A percentile compares a stretch with the other conserved stretches of the same genome.
phyloP scores from a whole-genome alignment of 331 rosid genomes.

The Quercus tomentella region DNA sequence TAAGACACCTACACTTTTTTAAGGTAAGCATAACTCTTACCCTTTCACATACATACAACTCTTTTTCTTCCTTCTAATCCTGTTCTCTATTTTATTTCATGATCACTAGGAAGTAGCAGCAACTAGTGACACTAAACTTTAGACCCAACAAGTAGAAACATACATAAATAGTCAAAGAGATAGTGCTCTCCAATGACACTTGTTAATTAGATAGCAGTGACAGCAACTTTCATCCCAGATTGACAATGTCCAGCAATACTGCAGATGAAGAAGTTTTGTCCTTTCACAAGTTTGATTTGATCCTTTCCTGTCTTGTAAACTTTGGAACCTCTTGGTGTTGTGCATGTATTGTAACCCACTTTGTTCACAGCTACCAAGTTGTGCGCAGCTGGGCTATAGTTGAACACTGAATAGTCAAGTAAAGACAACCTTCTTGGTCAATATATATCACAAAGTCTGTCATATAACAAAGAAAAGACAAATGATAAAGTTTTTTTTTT shows the following conservation, averaged over 20 bases:
- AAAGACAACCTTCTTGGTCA: not conserved
- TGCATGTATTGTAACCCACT: slow-evolving; percentile 42
- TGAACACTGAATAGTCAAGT: slow-evolving; percentile 47
- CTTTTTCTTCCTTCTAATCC: too few relatives aligned
- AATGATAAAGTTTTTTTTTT: too few relatives aligned
- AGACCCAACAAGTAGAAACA: too few relatives aligned
- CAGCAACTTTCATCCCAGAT: slow-evolving; percentile 58
- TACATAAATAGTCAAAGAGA: not conserved
- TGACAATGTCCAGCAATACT: slow-evolving; percentile 59
- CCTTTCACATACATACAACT: too few relatives aligned
- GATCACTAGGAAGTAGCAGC: too few relatives aligned
- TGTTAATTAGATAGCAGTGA: slow-evolving; percentile 37
- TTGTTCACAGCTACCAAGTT: slow-evolving; percentile 56
- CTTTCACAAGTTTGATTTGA: slow-evolving; percentile 52
- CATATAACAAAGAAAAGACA: too few relatives aligned
- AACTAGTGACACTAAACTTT: too few relatives aligned
- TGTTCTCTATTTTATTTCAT: too few relatives aligned
- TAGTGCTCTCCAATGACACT: not conserved
- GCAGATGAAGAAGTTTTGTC: slow-evolving; percentile 75
- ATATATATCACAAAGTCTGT: not conserved
- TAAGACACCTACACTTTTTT: too few relatives aligned
- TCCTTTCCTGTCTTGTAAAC: slow-evolving; percentile 55
- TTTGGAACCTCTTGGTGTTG: slow-evolving; percentile 40
- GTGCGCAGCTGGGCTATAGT: slow-evolving; percentile 41
- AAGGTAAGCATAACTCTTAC: too few relatives aligned